Conservation (phyloP, 2,329 filamentous ascomycete species). For the Pseudogymnoascus sp. region DNA sequence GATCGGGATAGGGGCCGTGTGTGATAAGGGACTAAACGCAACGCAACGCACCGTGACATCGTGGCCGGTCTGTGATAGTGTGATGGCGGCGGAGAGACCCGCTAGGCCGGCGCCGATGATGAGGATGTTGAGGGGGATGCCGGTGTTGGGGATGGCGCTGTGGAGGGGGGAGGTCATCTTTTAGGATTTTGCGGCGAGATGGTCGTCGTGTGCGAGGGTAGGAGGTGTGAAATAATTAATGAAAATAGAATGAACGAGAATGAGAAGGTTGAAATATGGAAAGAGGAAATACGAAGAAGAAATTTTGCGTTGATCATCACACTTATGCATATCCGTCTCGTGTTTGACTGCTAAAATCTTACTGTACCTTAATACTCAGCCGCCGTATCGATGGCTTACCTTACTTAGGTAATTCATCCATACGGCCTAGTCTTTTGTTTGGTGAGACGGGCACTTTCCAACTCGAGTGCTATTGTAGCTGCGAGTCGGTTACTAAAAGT, state of each 20-base stretch:
- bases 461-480: background rate
- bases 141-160: background rate
- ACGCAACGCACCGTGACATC: constrained; percentile 25
- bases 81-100: constrained; percentile 30
- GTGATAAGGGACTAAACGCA: background rate
- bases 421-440: too few species aligned
- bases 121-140: constrained; percentile 14
- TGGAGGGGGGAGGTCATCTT: background rate
- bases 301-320: background rate
- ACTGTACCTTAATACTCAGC: background rate
- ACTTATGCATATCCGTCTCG: background rate
- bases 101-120: constrained; percentile 32
- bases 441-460: background rate
- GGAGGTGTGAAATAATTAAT: background rate
- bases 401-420: background rate
- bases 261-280: background rate
- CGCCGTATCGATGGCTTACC: background rate
- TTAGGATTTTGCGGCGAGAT: background rate
- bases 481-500: background rate
- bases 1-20: background rate
- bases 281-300: background rate
- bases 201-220: background rate
- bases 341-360: constrained; percentile 4
- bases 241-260: background rate
- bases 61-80: constrained; percentile 18